Conservation (phyloP, 805 yeast genomes). For the Wickerhamomyces chaumierensis region DNA sequence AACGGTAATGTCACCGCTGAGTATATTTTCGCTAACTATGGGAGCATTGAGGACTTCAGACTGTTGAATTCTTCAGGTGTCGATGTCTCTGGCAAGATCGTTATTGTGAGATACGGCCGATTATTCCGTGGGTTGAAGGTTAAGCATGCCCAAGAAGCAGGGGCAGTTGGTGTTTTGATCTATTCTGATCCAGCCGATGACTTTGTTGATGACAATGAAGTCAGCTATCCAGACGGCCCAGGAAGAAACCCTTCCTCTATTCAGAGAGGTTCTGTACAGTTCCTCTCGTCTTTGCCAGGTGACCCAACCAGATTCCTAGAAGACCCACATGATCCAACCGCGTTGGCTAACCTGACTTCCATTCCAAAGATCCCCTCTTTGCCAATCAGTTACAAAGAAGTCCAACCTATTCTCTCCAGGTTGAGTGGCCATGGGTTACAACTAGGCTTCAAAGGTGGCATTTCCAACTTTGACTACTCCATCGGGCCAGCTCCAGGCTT, state of each 20-base stretch:
- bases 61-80: slow-evolving; percentile 34
- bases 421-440: slow-evolving; percentile 49
- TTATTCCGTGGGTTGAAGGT: slow-evolving; percentile 68
- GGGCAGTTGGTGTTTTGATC: slow-evolving; percentile 55
- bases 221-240: slow-evolving; percentile 64
- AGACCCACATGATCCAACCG: slow-evolving; percentile 38
- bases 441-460: slow-evolving; percentile 36
- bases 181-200: slow-evolving; percentile 67
- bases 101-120: slow-evolving; percentile 54
- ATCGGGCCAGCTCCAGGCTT: slow-evolving; percentile 37
- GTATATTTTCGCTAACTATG: slow-evolving; percentile 60
- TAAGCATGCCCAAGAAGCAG: slow-evolving; percentile 62
- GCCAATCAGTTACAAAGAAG: slow-evolving; percentile 57
- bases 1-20: slow-evolving; percentile 63
- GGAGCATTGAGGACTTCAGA: slow-evolving; percentile 49
- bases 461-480: slow-evolving; percentile 33
- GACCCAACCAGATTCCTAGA: slow-evolving; percentile 63
- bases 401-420: slow-evolving; percentile 46
- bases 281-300: slow-evolving; percentile 51
- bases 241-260: slow-evolving; percentile 69
- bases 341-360: slow-evolving; percentile 31
- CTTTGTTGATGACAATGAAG: slow-evolving; percentile 42
- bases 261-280: slow-evolving; percentile 68
- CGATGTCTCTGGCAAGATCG: slow-evolving; percentile 45
- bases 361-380: slow-evolving; percentile 62